Conservation (phyloP, 306 rosid genomes). For the Dryas drummondii region DNA sequence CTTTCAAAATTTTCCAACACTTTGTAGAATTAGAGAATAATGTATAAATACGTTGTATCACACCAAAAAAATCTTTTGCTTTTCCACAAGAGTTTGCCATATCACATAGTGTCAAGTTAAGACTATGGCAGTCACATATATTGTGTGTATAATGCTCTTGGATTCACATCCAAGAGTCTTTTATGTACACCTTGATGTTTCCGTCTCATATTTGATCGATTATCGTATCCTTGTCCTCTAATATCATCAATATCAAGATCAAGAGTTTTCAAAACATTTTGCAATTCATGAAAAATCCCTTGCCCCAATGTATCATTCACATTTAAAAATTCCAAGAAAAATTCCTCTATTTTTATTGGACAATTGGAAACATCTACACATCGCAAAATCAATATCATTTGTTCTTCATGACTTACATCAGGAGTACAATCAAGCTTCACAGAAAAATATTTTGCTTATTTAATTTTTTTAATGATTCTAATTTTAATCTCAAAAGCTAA, state of each 20-base stretch:
- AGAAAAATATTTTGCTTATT: neutral
- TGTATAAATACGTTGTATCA: neutral
- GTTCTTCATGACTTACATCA: neutral
- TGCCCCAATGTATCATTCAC: neutral
- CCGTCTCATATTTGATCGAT: neutral
- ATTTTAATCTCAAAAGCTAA: neutral
- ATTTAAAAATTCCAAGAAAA: neutral
- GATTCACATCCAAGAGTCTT: neutral
- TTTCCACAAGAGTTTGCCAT: neutral
- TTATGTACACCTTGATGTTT: neutral
- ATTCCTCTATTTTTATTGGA: neutral
- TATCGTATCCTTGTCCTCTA: neutral
- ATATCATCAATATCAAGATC: slow-evolving; percentile 5
- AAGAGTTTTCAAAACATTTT: neutral
- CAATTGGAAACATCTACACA: neutral
- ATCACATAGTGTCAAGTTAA: neutral
- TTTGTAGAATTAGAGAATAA: neutral
- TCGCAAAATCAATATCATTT: neutral
- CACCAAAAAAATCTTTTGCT: neutral
- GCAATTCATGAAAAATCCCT: neutral
- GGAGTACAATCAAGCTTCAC: slow-evolving; percentile 5
- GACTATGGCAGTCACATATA: neutral
- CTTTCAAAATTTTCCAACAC: neutral
- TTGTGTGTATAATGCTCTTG: neutral
- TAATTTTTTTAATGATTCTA: neutral